Evolutionary conservation across 208 protist genomes (phyloP), one percentile per base, ranked within the genome.

Genomic region (Leptomonas pyrrhocoris): DNA sequence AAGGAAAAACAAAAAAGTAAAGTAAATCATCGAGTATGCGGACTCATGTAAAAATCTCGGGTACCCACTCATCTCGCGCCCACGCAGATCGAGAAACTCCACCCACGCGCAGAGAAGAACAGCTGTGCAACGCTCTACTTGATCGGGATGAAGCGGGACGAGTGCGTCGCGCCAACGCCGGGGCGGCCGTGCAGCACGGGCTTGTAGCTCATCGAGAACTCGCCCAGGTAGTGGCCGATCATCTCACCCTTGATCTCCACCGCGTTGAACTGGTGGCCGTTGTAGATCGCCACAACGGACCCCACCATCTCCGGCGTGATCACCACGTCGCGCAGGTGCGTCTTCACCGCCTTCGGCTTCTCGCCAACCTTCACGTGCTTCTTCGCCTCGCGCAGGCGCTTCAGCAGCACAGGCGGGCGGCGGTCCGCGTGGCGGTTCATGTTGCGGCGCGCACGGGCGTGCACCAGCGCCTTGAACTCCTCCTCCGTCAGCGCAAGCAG

Each of bases 231-330:
- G 84, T 99, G 97, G 61, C 99, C 99, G 73, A 99, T 96, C 99
- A 99, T 99, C 84, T 99, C 98, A 73, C 98, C 95, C 91, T 99
- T 99, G 84, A 99, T 95, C 90, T 99, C 99, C 74, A 99, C 98
- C 23, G 92, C 79, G 82, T 96, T 98, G 94, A 99, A 99, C 69
- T 84, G 77, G 84, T 99, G 99, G 53, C 99, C 99, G 88, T 99
- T 99, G 97, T 99, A 99, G 60, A 99, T 95, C 83, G 96, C 99
- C 69, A 99, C 92, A 27, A 99, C 78, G 49, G 90, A 98, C 60
- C 98, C 99, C 56, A 99, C 98, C 99, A 99, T 99, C 86, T 99
- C 98, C 64, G 99, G 99, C 49, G 99, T 93, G 78, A 99, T 98
- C 77, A 99, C 95, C 85, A 99, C 99, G 85, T 99, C 93, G 78